Base-by-base conservation (phyloP, 2,329 filamentous ascomycete species). In the Pseudopyrenochaeta lycopersici region DNA sequence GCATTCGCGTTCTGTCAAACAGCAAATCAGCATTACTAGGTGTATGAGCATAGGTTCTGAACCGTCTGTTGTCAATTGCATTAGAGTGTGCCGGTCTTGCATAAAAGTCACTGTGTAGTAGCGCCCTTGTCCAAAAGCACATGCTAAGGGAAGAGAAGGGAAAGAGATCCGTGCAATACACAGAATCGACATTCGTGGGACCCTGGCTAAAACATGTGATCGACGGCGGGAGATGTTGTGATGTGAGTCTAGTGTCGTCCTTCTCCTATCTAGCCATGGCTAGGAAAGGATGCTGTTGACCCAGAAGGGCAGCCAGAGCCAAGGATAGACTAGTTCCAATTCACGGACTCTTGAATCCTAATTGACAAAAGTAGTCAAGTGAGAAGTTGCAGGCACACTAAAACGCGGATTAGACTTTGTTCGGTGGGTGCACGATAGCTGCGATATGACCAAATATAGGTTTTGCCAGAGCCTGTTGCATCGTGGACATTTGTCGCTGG, bases 181-280 rank as follows among this genome's bases (percentile, higher is more conserved):
- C n/a, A 27, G 29, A 27, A 15, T n/a, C 7, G n/a, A 17, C 33
- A 17, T 30, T n/a, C n/a, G 42, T 30, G 31, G 29, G 20, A 18
- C 15, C 18, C n/a, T 49, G 51, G 56, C 53, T 32, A 53, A 45
- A 49, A 44, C 32, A 27, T 46, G 46, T 23, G 51, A 55, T 54
- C 48, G 43, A 40, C 43, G 42, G 44, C 42, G 21, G 30, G 38
- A 29, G 30, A 29, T 35, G 10, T 23, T 49, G 30, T 41, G 18
- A 17, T 48, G 40, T 36, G 40, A 43, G n/a, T 41, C 31, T 10
- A 21, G 47, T 21, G 21, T 7, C 36, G 4, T 14, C 36, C 36
- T 38, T 10, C 10, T 12, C 36, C 11, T n/a, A 39, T 39, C 36
- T 23, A 39, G 36, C 36, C 20, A n/a, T 23, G 18, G 7, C 20